Evolutionary conservation across 2,329 filamentous ascomycete species (phyloP).

Genomic region (Cyphellophora attinorum): DNA sequence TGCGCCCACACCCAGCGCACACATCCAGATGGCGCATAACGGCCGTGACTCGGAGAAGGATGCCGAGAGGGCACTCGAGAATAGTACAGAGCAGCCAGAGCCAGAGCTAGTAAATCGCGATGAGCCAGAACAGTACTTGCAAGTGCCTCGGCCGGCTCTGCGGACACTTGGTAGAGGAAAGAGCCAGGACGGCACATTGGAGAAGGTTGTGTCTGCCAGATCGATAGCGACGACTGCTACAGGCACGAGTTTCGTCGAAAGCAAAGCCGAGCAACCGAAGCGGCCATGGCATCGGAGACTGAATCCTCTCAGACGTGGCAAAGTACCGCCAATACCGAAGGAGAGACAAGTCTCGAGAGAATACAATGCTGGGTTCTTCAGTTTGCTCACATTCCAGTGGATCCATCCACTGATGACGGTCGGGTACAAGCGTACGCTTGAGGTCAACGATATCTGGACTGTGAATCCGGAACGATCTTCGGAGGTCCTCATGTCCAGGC

Average conservation of each 20-base stretch:
- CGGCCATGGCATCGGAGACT: conserved; percentile 30
- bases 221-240: conserved; percentile 17
- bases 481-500: conserved; percentile 55
- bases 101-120: conserved; percentile 14
- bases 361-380: conserved; percentile 63
- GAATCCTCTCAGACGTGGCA: conserved; percentile 37
- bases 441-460: conserved; percentile 76
- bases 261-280: conserved; percentile 5
- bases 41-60: conserved; percentile 15
- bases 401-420: conserved; percentile 77
- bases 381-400: conserved; percentile 75
- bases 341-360: conserved; percentile 54
- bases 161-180: conserved; percentile 8
- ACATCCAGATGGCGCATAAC: no score
- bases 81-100: conserved; percentile 20
- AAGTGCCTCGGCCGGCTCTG: conserved; percentile 9
- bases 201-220: conserved; percentile 30
- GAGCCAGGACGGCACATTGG: conserved; percentile 23
- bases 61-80: conserved; percentile 12
- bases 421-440: conserved; percentile 76
- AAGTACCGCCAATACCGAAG: conserved; percentile 46
- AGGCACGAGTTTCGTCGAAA: conserved; percentile 30
- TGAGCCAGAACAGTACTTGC: conserved; percentile 12
- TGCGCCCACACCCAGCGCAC: no score
- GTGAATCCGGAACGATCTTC: conserved; percentile 75